A percentile compares a stretch with the other conserved stretches of the same genome.
These are phyloP conservation scores for Boechera stricta DNA, from an alignment of 345 rosid species.

Conservation along the genomic window DNA sequence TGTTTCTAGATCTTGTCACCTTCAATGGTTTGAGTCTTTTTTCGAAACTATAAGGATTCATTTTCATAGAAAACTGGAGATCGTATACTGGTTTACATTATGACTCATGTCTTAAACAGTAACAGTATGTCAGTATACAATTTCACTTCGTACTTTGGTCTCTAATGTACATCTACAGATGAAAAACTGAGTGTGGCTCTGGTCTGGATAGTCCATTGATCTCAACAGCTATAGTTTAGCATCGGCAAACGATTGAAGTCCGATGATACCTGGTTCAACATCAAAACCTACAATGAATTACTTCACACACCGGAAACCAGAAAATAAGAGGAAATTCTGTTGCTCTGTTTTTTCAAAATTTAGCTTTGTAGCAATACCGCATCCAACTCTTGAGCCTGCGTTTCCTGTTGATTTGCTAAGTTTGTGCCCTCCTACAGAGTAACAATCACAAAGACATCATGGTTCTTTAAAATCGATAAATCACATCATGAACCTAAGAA, in stretches of 20 bases:
- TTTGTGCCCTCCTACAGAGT: conserved; percentile 76
- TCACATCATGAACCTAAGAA: conserved; percentile 11
- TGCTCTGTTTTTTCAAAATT: conserved; percentile 1
- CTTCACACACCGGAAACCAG: not conserved
- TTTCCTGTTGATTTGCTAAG: conserved; percentile 94
- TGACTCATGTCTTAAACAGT: not conserved
- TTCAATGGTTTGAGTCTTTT: conserved; percentile 23
- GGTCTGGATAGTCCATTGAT: conserved; percentile 10
- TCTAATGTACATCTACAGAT: conserved; percentile 4
- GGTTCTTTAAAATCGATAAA: not conserved
- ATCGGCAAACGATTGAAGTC: conserved; percentile 76
- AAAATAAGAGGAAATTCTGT: not conserved
- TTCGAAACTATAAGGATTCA: conserved; percentile 16
- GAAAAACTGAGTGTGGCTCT: not conserved
- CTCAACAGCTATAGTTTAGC: conserved; percentile 34
- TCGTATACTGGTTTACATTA: conserved; percentile 19
- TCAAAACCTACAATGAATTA: conserved; percentile 13
- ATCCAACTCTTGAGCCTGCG: conserved; percentile 91
- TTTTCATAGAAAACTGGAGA: conserved; percentile 13
- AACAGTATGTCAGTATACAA: conserved; percentile 24
- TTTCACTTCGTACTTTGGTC: conserved; percentile 12
- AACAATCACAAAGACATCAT: not conserved
- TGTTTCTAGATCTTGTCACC: conserved; percentile 25
- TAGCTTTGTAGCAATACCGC: conserved; percentile 57
- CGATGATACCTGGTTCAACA: conserved; percentile 71